Evolutionary conservation across 2,329 filamentous ascomycete genomes (phyloP).

Genomic region (Kalaharituber pfeilii): DNA sequence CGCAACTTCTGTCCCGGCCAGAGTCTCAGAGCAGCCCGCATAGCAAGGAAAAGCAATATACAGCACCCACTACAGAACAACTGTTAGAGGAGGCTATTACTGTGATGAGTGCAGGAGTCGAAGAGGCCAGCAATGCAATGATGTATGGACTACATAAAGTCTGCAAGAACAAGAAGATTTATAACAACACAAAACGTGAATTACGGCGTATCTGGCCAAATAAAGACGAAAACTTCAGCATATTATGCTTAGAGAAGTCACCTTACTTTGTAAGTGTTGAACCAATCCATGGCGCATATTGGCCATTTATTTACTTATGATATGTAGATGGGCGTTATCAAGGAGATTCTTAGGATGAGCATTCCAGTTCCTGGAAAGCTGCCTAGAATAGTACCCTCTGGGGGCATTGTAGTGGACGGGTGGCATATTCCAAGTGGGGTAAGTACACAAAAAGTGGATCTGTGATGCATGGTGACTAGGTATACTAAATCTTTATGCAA

Average conservation of each 20-base stretch:
- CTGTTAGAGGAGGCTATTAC: not conserved
- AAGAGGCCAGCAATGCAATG: not conserved
- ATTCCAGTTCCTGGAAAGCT: not conserved
- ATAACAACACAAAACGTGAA: not conserved
- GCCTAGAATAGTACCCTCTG: not conserved
- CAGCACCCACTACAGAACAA: not conserved
- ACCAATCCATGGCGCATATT: not conserved
- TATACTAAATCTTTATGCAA: not conserved
- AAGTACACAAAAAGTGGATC: too few relatives aligned
- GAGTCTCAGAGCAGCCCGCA: not conserved
- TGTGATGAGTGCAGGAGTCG: not conserved
- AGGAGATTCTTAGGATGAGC: not conserved
- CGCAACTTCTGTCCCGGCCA: not conserved
- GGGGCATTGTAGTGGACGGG: not conserved
- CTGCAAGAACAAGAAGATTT: not conserved
- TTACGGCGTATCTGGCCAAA: not conserved
- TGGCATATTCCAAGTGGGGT: conserved; percentile 1
- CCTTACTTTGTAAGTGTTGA: not conserved
- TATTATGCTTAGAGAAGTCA: not conserved
- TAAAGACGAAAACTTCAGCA: not conserved
- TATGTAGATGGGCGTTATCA: not conserved
- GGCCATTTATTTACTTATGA: not conserved
- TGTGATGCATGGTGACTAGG: not conserved
- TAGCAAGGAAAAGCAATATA: not conserved
- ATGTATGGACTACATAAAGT: not conserved